Evolutionary conservation across 768 basidiomycete genomes (phyloP), one percentile per base, ranked within the genome.

Genomic region (Strobilomyces dryophilus): DNA sequence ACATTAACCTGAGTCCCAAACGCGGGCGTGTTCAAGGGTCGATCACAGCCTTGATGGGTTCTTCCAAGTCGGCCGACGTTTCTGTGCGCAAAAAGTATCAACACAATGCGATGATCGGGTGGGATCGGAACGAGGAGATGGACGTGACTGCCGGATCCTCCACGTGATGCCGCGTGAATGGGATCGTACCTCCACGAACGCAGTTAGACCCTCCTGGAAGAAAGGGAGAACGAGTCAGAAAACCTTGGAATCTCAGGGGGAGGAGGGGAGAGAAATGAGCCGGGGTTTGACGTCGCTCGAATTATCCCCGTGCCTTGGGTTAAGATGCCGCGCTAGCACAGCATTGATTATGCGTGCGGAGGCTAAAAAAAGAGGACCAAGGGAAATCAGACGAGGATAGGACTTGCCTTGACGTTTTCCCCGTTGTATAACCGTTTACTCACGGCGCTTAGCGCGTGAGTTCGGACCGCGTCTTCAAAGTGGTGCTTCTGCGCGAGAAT

Each of bases 401-500:
- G 24, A 18, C 76, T 53, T 52, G 81, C 87, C 75, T 85, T 84
- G 66, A 92, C 83, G 62, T 92, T 92, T 32, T 71, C 70, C 24
- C 87, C 83, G 3, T 68, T 71, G 63, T 82, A 88, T 15, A 82
- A 68, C 14, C 79, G 73, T 56, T 71, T 77, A 59, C 79, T 82
- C 56, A 79, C 74, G 27, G 66, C 61, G 18, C 79, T 77, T 60
- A 73, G 66, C 8, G 73, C 63, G 49, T 83, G 82, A 0, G 70
- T 70, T 8, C 69, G 43, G 4, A 84, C 74, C 0, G 79, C 74
- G 14, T 82, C 76, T 21, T 81, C 77, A 40, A 81, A 68, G 37
- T 76, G 76, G n/a, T 75, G 74, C 39, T 74, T 71, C 55, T 83
- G 78, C 2, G 79, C 71, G 7, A 86, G 66, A 15, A 24, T 24